Base-by-base conservation (phyloP, 495 filamentous ascomycete genomes). In the Achaetomiella virescens region DNA sequence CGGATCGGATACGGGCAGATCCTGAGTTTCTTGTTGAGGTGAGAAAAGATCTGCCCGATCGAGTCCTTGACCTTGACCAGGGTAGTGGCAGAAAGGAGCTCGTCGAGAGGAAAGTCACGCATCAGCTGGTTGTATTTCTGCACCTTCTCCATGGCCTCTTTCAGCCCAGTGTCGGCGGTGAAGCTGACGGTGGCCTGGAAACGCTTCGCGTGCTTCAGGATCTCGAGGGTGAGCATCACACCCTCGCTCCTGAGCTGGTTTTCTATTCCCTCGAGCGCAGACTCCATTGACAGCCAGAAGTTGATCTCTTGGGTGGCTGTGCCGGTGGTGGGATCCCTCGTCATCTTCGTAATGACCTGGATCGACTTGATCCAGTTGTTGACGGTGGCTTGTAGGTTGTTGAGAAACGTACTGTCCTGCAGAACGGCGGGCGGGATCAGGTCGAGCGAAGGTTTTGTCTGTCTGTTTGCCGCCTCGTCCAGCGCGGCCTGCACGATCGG, bases 351-450 rank as follows among this genome's bases (percentile, higher is more conserved):
- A 65, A 97, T 91, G n/a, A 87, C 85, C 70, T 95, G 91, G 57
- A 99, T 97, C 10, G 91, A 95, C 73, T 95, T 90, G 71, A 97
- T 97, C 93, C 93, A 99, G 59, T 84, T 82, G 73, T 96, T 97
- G 45, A 96, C 93, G 14, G 82, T 91, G 50, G 88, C 86, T 66
- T 97, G 95, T 25, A 99, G 77, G 57, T 86, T 91, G 69, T 99
- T 99, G 51, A 96, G 83, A 61, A 97, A 95, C 12, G 83, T 82
- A 68, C 87, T 95, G 70, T 95, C 93, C 38, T 85, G 79, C 21
- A 97, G 74, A 21, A 92, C 75, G 3, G 76, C 68, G 5, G 80
- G 57, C 27, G 89, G 86, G 48, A 98, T 87, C 48, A 89, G 65
- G 36, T 96, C 91, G 18, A 89, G 77, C 0, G 84, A 81, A 15